Conservation (phyloP, 495 filamentous ascomycete species). For the Xylaria bambusicola region DNA sequence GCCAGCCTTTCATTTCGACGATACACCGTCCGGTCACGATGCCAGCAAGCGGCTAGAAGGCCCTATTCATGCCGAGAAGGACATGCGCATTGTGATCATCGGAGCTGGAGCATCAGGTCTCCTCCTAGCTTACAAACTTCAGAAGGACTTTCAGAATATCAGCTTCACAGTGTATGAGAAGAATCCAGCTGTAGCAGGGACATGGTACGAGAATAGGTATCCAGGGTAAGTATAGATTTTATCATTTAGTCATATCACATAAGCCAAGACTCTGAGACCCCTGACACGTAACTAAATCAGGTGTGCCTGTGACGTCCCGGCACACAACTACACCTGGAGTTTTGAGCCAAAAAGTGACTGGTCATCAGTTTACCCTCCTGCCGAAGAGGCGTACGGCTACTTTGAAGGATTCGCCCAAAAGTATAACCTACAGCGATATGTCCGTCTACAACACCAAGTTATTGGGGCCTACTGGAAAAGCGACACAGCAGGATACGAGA, state of each 20-base stretch:
- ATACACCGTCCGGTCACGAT: conserved; percentile 11
- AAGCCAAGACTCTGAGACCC: neutral
- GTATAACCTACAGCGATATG: conserved; percentile 35
- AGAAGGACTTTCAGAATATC: conserved; percentile 27
- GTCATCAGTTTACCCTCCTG: conserved; percentile 38
- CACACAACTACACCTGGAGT: conserved; percentile 42
- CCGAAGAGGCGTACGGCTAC: conserved; percentile 36
- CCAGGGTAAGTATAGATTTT: conserved; percentile 49
- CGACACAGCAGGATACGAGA: conserved; percentile 30
- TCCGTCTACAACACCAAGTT: conserved; percentile 36
- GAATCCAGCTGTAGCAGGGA: conserved; percentile 60
- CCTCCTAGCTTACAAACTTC: conserved; percentile 26
- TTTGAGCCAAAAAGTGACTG: conserved; percentile 46
- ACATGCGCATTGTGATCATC: conserved; percentile 27
- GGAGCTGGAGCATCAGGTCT: conserved; percentile 38
- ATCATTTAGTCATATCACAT: neutral
- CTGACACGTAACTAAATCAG: neutral
- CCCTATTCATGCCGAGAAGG: conserved; percentile 22
- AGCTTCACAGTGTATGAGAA: conserved; percentile 60
- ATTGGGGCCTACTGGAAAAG: conserved; percentile 33
- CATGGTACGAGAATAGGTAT: conserved; percentile 65
- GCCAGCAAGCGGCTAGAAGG: conserved; percentile 10
- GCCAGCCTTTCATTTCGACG: neutral
- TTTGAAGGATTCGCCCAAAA: conserved; percentile 38
- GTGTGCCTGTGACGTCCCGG: conserved; percentile 29